Evolutionary conservation across 2,329 filamentous ascomycete genomes (phyloP).

Genomic region (Corinectria fuckeliana): DNA sequence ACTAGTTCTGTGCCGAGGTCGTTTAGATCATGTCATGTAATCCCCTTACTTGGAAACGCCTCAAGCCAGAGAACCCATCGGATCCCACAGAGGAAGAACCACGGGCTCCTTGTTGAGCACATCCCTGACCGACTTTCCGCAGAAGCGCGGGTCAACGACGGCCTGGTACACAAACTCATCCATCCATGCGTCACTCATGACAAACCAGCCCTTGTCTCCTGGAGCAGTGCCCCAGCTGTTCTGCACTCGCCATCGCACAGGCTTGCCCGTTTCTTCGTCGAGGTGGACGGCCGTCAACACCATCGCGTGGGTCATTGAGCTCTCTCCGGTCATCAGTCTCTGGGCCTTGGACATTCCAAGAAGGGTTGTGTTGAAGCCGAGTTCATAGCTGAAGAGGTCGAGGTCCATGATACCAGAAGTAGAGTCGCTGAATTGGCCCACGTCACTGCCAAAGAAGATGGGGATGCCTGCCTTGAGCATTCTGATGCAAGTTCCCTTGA

Average conservation of each 20-base stretch:
- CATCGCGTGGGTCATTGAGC: slow-evolving; percentile 91
- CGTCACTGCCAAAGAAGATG: slow-evolving; percentile 89
- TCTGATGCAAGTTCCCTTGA: slow-evolving; percentile 75
- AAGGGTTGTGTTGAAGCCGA: slow-evolving; percentile 81
- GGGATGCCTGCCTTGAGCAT: slow-evolving; percentile 82
- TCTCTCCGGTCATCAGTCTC: slow-evolving; percentile 75
- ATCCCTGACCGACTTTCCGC: slow-evolving; percentile 70
- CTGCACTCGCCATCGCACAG: slow-evolving; percentile 83
- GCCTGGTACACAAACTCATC: slow-evolving; percentile 86
- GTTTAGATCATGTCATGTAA: not conserved
- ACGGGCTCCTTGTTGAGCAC: slow-evolving; percentile 74
- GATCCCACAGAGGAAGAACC: slow-evolving; percentile 79
- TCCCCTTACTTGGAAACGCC: not conserved
- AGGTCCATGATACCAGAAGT: slow-evolving; percentile 80
- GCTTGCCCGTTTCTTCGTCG: slow-evolving; percentile 64
- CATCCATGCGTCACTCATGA: slow-evolving; percentile 86
- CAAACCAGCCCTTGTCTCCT: slow-evolving; percentile 84
- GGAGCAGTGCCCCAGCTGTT: slow-evolving; percentile 79
- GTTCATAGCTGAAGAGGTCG: slow-evolving; percentile 76
- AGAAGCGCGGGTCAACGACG: slow-evolving; percentile 76
- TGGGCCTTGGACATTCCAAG: slow-evolving; percentile 79
- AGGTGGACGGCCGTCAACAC: slow-evolving; percentile 86
- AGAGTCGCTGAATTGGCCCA: slow-evolving; percentile 79
- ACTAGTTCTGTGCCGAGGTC: not conserved
- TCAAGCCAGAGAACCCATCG: slow-evolving; percentile 76